Base-by-base conservation (phyloP, 2,329 filamentous ascomycete species). In the Xylariaceae sp. region DNA sequence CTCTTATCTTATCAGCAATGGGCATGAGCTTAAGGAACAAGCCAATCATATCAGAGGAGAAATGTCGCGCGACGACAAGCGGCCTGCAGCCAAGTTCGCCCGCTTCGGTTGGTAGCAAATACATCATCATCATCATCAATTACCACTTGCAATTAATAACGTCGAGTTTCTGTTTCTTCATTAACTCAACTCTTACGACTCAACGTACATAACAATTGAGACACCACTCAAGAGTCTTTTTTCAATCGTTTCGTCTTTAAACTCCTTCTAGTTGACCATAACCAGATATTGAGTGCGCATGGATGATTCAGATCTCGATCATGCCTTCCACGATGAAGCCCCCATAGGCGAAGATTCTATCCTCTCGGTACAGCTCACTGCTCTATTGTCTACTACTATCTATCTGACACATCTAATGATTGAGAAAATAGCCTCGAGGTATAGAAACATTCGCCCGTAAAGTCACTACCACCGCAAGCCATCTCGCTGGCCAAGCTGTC, bases 381-480 rank as follows among this genome's bases (percentile, higher is more conserved):
- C 47, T 21, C 25, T 25, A 32, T 40, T 47, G 40, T 42, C 40
- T 32, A 23, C 27, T 32, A 48, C 49, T 21, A 22, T 4, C 17
- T n/a, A 36, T 48, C 37, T 29, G 40, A 34, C 42, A n/a, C 41
- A 45, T 33, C 23, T 36, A 49, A 50, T 53, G 35, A 53, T 42
- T 48, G 40, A 48, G 41, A 48, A 37, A 47, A 37, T 41, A 95
- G 90, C 83, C 88, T 44, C 86, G 89, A 59, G 88, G 93, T 54
- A 74, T 97, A 58, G 91, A 96, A 71, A 87, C 88, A 44, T 96
- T 98, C 68, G 83, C 90, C 56, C 84, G 92, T 63, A 98, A 96
- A 70, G 90, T 97, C 52, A 93, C 91, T 22, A 89, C 89, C 22
- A 97, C 93, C 17, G 93, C 93, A 45, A 88, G 83, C 61, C 90